Evolutionary conservation across 352 stramenopile species (phyloP), one percentile per base, ranked within the genome.

Genomic region (Globisporangium cederbergense): DNA sequence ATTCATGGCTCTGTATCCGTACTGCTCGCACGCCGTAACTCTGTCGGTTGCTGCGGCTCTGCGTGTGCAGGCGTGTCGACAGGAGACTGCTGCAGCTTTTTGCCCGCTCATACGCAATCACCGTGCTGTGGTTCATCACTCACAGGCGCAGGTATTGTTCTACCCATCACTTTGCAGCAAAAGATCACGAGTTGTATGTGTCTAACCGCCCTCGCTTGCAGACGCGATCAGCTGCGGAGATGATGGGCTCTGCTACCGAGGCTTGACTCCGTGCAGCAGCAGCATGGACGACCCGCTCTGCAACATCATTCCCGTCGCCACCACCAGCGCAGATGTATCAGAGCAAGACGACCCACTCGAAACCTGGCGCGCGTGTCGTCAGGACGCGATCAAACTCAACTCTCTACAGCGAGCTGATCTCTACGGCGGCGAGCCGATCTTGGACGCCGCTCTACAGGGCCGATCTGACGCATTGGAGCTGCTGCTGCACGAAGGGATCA

Each of bases 221-320:
- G 71, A 75, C 16, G 67, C 71, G 16, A 45, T 77, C 28, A 61
- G 65, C 53, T 77, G 71, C 38, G 61, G 67, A 2, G 54, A 30
- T 13, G 71, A 75, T 46, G 61, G 65, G 9, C 40, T 70, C 49
- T 77, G 71, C 47, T 65, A 68, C 22, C 67, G 68, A 4, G 71
- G 71, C 9, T 18, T 16, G 1, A 30, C 68, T 10, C 65, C 58
- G 13, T 77, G 71, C 54, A 62, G 50, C 28, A 77, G 71, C 59
- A 77, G 71, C 67, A 57, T 73, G 22, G 71, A 77, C 55, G 71
- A 77, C 28, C 71, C 71, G 55, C 65, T 77, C 25, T 77, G 71
- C 57, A 77, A 77, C 52, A 70, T 77, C 30, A 60, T 67, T 9
- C 11, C 42, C 16, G 18, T 28, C 40, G 18, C 14, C 11, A 54